Evolutionary conservation across 495 filamentous ascomycete species (phyloP), one percentile per base, ranked within the genome.

Genomic region (Ascodesmis nigricans): DNA sequence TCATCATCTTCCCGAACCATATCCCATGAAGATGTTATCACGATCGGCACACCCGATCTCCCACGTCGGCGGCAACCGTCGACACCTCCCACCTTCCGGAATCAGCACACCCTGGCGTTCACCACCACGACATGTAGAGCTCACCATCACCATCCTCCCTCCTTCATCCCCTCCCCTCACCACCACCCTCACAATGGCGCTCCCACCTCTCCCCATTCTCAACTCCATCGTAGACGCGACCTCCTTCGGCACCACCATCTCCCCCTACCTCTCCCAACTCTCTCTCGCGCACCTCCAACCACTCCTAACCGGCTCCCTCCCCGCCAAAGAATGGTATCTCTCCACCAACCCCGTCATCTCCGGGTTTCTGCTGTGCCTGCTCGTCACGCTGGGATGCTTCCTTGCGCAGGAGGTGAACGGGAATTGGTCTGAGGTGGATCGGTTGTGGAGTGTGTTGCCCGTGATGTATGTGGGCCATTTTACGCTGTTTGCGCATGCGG

Each of bases 361-460:
- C 2, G 80, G 74, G 13, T 60, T 87, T 42, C 73, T 69, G 1
- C 61, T 90, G 41, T 68, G 76, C 2, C 47, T 84, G 10, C 57
- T 69, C 21, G 45, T 84, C 6, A 69, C 72, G 16, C 64, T 62
- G 1, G 37, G 82, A 4, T 75, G 84, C 40, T 60, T 92, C 18
- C 39, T 84, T 19, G 56, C 64, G 2, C 71, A 77, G 18, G 87
- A 95, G 54, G 55, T 83, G 55, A 93, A 78, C 54, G 66, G 67
- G 32, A 95, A 99, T 57, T 92, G 78, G 55, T 91, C 79, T 5
- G 84, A 95, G 54, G 73, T 99, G 6, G 90, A 99, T 53, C 66
- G 90, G 1, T 59, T 71, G 42, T 99, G 90, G 90, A 78, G 76
- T 50, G 58, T 99, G 31, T 54, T 95, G 26, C 90, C 90, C 9